Base-by-base conservation (phyloP, 2,329 filamentous ascomycete genomes). In the Gremmenia infestans region DNA sequence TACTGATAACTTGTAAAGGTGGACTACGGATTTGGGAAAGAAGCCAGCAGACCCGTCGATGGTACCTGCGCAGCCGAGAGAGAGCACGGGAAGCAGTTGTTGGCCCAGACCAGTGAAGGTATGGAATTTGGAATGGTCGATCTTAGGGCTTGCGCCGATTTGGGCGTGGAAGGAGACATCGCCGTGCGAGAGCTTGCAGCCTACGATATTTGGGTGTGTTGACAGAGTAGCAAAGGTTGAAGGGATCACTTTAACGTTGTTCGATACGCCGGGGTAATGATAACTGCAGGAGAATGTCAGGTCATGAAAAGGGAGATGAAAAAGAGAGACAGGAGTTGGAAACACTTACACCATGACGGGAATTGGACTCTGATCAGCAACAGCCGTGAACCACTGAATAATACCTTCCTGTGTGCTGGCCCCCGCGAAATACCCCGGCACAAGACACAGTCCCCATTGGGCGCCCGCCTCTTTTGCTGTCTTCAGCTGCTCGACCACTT, bases 121-220 rank as follows among this genome's bases (percentile, higher is more conserved):
- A 61, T 76, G 77, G 72, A 87, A 87, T 48, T 78, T 72, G 2
- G 70, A 65, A 64, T 81, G 77, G 68, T 86, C 80, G 65, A 87
- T 84, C 48, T 74, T 67, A 0, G 83, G 83, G 63, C 78, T 80
- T 4, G 78, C 75, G 4, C 81, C 81, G 56, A 87, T 79, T 67
- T 86, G 80, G 4, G 79, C 76, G 67, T 86, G 83, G 63, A 80
- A 76, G n/a, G 82, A 85, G 48, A 87, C 76, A 66, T 86, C 82
- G 50, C 82, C 83, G 68, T 88, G 85, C 0, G 83, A 87, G 63
- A 88, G 79, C 72, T 88, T 88, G 72, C 81, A 85, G 50, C 85
- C 85, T 4, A 87, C 83, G 56, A 87, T 86, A 65, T 87, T 87
- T 32, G 81, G 77, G 67, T 87, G 84, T 53, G 77, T 72, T 6